Evolutionary conservation across 2,329 filamentous ascomycete species (phyloP).

Genomic region (Boeremia lycopersici): DNA sequence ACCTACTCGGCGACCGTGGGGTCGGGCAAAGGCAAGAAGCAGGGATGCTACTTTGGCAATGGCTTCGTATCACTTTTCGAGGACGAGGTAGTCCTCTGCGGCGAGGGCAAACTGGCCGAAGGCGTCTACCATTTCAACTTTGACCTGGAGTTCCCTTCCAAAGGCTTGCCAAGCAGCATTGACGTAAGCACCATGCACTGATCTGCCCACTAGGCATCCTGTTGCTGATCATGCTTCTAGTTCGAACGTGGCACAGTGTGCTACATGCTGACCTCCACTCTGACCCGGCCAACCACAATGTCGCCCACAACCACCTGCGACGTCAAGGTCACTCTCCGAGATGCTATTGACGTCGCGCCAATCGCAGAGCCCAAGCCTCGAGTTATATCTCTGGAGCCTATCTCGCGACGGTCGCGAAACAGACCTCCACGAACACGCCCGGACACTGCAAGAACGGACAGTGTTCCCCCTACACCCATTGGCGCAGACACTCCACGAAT

Average conservation of each 20-base stretch:
- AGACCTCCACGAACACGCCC: slow-evolving; percentile 53
- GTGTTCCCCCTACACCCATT: slow-evolving; percentile 20
- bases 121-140: slow-evolving; percentile 82
- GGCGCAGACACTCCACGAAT: slow-evolving; percentile 28
- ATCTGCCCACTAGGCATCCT: slow-evolving; percentile 10
- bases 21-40: slow-evolving; percentile 59
- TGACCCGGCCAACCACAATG: slow-evolving; percentile 88
- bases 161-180: slow-evolving; percentile 85
- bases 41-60: slow-evolving; percentile 70
- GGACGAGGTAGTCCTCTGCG: slow-evolving; percentile 80
- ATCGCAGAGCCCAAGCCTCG: slow-evolving; percentile 76
- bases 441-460: slow-evolving; percentile 20
- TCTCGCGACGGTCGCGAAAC: slow-evolving; percentile 71
- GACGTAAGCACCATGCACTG: slow-evolving; percentile 67
- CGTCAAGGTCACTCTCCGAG: slow-evolving; percentile 76
- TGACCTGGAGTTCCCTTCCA: slow-evolving; percentile 71
- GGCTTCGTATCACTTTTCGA: slow-evolving; percentile 82
- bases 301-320: slow-evolving; percentile 80
- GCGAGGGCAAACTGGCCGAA: slow-evolving; percentile 75
- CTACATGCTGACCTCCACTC: slow-evolving; percentile 86
- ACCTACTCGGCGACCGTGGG: slow-evolving; percentile 57
- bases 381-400: slow-evolving; percentile 85
- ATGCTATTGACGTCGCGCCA: slow-evolving; percentile 82
- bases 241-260: slow-evolving; percentile 94
- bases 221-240: slow-evolving; percentile 55